Base-by-base conservation (phyloP, 495 filamentous ascomycete genomes). In the Penicillium malachiteum region DNA sequence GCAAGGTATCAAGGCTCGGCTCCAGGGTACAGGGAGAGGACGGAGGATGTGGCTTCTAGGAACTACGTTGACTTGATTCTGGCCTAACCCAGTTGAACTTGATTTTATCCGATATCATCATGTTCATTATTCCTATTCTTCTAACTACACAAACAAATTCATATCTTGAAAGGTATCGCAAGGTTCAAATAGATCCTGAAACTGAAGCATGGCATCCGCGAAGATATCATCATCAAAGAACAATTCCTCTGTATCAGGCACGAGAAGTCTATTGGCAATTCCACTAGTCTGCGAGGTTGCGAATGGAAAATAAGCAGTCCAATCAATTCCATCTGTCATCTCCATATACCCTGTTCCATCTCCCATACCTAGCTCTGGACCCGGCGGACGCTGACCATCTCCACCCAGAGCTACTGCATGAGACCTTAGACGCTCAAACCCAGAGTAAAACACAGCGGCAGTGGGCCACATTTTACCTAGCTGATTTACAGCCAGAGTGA, bases 381-480 rank as follows among this genome's bases (percentile, higher is more conserved):
- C 55, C 21, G 55, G 55, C 8, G 42, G 32, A 10, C 55, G 55
- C 11, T 52, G 48, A 11, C 48, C 39, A 33, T 57, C 55, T 3
- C 11, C 30, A 31, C 52, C 54, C 3, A 49, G 14, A 6, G 35
- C 30, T 0, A 44, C 42, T 34, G 63, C 43, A 30, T 32, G 60
- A 1, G 57, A 45, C 21, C 67, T 48, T 8, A 73, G 42, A 6
- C 70, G 62, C 17, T 63, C 61, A 50, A 73, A 71, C 0, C 66
- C 70, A 5, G 58, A 57, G 11, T 66, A 52, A n/a, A 71, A 64
- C 26, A 73, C 64, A 16, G 66, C 62, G 4, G 70, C 70, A 0
- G 64, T 66, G 16, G 68, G 68, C 70, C 70, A 73, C 70, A 71
- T 71, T 0, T 51, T 35, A 40, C 58, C 44, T 26, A 73, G 52